phyloP scores from a whole-genome alignment of 208 protist genomes.

The Crithidia expoeki region DNA sequence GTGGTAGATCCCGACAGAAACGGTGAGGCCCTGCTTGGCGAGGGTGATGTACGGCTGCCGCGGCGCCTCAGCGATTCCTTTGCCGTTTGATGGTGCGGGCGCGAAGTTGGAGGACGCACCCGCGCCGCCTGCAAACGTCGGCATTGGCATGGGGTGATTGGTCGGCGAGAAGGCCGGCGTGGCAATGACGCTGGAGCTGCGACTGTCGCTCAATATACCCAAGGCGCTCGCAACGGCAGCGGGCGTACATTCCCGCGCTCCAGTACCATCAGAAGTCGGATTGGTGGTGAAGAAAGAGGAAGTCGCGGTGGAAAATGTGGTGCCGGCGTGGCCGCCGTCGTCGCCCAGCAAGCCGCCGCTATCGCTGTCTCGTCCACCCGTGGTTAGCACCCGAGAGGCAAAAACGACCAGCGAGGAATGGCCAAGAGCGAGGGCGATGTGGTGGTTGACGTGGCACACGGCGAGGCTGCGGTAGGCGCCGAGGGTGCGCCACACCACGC shows the following conservation, averaged over 20 bases:
- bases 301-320: constrained; percentile 15
- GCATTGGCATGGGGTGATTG: constrained; percentile 12
- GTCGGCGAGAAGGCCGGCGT: constrained; percentile 40
- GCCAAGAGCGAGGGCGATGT: constrained; percentile 62
- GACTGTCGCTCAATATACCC: constrained; percentile 17
- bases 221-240: constrained; percentile 4
- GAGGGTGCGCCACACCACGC: constrained; percentile 67
- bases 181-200: constrained; percentile 22
- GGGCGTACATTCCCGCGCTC: not conserved
- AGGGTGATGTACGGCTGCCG: constrained; percentile 30
- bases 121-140: not conserved
- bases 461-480: constrained; percentile 66
- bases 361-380: not conserved
- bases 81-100: constrained; percentile 1
- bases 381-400: constrained; percentile 28
- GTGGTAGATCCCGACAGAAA: constrained; percentile 54
- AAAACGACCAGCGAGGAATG: constrained; percentile 71
- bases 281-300: constrained; percentile 21
- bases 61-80: not conserved
- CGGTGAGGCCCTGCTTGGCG: constrained; percentile 54
- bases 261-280: not conserved
- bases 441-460: constrained; percentile 65
- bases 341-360: not conserved
- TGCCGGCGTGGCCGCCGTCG: constrained; percentile 5
- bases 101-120: not conserved